Evolutionary conservation across 169 alveolate genomes (phyloP).

Genomic region (Eimeria praecox): DNA sequence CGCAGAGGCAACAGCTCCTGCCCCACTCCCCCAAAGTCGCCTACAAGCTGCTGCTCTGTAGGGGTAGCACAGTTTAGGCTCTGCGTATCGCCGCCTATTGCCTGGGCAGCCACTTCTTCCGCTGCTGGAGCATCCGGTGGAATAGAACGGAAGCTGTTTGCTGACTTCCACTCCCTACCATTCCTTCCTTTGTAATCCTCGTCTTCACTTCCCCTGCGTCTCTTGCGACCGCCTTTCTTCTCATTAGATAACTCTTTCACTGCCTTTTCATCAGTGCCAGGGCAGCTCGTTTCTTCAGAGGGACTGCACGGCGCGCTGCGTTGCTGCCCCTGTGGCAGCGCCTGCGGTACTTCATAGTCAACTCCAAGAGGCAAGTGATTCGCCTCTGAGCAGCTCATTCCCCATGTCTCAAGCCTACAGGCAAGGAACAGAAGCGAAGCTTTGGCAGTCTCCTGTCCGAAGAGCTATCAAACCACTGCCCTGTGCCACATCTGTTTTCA

Average conservation of each 20-base stretch:
- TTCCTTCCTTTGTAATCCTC: neutral
- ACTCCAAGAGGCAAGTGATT: constrained; percentile 57
- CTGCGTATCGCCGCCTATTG: neutral
- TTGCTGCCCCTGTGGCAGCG: neutral
- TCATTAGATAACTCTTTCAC: neutral
- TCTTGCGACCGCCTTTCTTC: neutral
- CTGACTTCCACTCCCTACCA: constrained; percentile 23
- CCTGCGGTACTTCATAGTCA: constrained; percentile 35
- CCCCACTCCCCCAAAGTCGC: constrained; percentile 19
- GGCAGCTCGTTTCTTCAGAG: neutral
- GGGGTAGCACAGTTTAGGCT: neutral
- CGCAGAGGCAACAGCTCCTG: constrained; percentile 50
- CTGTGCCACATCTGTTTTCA: neutral
- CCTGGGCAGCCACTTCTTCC: neutral
- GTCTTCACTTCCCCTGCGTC: neutral
- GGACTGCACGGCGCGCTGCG: neutral
- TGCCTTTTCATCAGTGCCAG: neutral
- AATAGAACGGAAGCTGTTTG: constrained; percentile 18
- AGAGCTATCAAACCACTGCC: neutral
- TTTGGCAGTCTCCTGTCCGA: neutral
- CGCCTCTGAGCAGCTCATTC: constrained; percentile 24
- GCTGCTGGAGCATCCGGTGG: constrained; percentile 48
- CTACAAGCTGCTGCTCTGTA: neutral
- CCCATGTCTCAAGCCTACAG: constrained; percentile 70
- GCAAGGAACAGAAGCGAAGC: neutral